phyloP scores from a whole-genome alignment of 306 rosid genomes.

The Abrus pulchellus region DNA sequence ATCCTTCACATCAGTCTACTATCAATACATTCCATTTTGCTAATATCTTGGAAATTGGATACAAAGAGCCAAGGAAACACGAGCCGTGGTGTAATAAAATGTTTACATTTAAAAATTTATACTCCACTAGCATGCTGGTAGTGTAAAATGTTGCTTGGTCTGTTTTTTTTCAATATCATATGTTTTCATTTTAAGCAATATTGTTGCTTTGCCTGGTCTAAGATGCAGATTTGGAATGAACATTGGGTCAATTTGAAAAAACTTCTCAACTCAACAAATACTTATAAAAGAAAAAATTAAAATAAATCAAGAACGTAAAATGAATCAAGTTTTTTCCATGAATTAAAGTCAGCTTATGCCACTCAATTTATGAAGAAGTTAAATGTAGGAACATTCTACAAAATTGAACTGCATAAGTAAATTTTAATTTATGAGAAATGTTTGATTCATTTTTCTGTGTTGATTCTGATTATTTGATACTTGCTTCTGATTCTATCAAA shows the following conservation, averaged over 20 bases:
- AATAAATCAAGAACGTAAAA: too few species aligned
- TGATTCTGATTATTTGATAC: too few species aligned
- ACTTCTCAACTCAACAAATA: too few species aligned
- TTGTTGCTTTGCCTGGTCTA: not conserved
- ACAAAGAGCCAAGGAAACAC: not conserved
- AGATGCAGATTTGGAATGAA: not conserved
- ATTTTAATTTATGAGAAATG: too few species aligned
- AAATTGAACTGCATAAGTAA: too few species aligned
- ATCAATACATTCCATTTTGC: slow-evolving; percentile 1
- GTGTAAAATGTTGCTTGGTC: not conserved
- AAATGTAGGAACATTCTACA: too few species aligned
- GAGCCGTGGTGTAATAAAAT: not conserved
- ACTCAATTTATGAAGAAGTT: too few species aligned
- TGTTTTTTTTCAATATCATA: slow-evolving; percentile 3
- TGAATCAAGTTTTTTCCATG: too few species aligned
- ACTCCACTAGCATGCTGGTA: not conserved
- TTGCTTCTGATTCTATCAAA: not conserved
- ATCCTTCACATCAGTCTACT: not conserved
- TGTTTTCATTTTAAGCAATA: slow-evolving; percentile 6
- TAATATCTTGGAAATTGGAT: not conserved
- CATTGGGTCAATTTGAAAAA: too few species aligned
- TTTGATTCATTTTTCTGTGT: too few species aligned
- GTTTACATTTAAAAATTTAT: not conserved
- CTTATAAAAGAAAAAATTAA: too few species aligned
- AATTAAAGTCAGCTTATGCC: too few species aligned